Evolutionary conservation across 2,329 filamentous ascomycete genomes (phyloP), one percentile per base, ranked within the genome.

Genomic region (Fusarium sp.): DNA sequence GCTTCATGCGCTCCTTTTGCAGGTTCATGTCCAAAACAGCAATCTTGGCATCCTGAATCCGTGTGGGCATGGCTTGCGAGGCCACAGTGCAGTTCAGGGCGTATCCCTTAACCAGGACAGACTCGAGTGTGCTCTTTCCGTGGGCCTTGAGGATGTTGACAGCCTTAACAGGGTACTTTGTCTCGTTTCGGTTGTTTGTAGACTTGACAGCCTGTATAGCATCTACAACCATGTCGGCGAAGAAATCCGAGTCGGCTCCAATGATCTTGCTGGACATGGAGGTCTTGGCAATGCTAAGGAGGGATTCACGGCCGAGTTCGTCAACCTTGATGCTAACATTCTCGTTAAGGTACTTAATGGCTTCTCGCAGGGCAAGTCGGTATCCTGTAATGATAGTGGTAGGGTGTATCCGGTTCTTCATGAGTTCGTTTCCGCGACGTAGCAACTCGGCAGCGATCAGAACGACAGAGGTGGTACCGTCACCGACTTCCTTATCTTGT

Each of bases 201-300:
- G 92, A 91, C 88, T 97, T 98, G 79, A 99, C 96, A 59, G 95
- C 93, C 81, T 93, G 91, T 88, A 99, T 98, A 73, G 77, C 95
- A 83, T 99, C 95, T 55, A 99, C 96, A 17, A 95, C 94, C 92
- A 99, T 97, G 84, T 96, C 93, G 76, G 95, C 91, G 80, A 99
- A 99, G 86, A 99, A 99, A 73, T 97, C 94, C 17, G 94, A 94
- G 83, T 99, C 96, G 62, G 93, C 86, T 64, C 96, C 96, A 81
- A 99, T 98, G 80, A 99, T 97, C 86, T 99, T 99, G 87, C 94
- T 97, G 58, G 95, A 98, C 95, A 99, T 99, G 79, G 95, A 98
- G 25, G 96, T 99, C 87, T 95, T 98, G 71, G 96, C 96, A 81
- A 99, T 98, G 84, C 90, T 98, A 79, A 98, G 83, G 75, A 99